These are phyloP conservation scores for Neopestalotiopsis clavispora DNA, from an alignment of 2,329 filamentous ascomycete species.

Conservation along the genomic window DNA sequence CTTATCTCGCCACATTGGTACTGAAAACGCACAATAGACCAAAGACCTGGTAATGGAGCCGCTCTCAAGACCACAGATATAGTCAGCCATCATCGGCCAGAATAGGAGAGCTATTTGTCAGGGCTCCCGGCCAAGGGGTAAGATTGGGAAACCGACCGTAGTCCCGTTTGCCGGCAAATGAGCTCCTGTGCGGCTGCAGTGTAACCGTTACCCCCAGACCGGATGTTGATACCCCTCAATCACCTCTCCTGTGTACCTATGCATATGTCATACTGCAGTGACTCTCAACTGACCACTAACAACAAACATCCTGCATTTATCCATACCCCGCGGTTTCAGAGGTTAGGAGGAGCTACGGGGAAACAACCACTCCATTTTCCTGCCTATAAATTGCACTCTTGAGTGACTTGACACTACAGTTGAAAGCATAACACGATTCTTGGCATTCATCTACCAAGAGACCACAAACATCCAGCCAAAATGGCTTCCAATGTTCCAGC, in stretches of 20 bases:
- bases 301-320: not conserved
- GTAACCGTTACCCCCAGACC: not conserved
- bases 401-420: not conserved
- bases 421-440: no score
- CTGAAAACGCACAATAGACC: not conserved
- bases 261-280: not conserved
- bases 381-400: not conserved
- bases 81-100: no score
- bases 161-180: no score
- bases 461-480: not conserved
- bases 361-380: not conserved
- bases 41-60: no score
- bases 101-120: not conserved
- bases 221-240: not conserved
- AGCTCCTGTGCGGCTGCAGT: not conserved
- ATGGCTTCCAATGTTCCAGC: slow-evolving; percentile 27
- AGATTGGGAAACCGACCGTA: no score
- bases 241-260: not conserved
- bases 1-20: not conserved
- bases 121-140: no score
- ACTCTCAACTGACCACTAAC: not conserved
- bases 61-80: no score
- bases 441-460: not conserved
- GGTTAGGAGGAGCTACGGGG: not conserved
- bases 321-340: not conserved